Percentiles rank a stretch among this genome's conserved stretches.
Conservation (phyloP, 768 basidiomycete species). For the Atractiella rhizophila region DNA sequence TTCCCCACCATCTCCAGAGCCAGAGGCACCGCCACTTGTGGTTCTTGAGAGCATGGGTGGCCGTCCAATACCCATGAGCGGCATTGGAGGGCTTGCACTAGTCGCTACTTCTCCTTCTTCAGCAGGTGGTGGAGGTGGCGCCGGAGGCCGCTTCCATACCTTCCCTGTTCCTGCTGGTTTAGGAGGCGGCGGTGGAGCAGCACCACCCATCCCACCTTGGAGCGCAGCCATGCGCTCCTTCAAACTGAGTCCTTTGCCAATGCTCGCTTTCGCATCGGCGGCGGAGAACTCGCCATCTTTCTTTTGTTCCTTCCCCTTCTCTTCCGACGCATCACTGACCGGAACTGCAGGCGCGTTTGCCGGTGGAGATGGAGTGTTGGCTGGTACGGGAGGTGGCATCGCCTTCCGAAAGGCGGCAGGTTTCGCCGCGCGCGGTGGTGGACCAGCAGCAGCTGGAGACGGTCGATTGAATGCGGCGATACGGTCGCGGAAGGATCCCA, state of each 20-base stretch:
- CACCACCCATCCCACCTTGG: constrained; percentile 52
- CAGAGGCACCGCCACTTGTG: too few species aligned
- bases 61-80: too few species aligned
- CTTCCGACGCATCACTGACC: constrained; percentile 1
- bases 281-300: constrained; percentile 26
- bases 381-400: constrained; percentile 3
- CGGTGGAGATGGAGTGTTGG: background rate
- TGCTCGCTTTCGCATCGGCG: constrained; percentile 65
- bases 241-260: constrained; percentile 46
- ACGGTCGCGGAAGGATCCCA: constrained; percentile 7
- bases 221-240: constrained; percentile 90
- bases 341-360: background rate
- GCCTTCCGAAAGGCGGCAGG: constrained; percentile 8
- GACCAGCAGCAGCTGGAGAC: background rate
- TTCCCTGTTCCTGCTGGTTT: too few species aligned
- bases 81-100: too few species aligned
- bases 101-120: too few species aligned
- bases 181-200: constrained; percentile 25
- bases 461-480: constrained; percentile 10
- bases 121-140: too few species aligned
- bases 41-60: too few species aligned
- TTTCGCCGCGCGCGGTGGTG: constrained; percentile 4
- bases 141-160: too few species aligned
- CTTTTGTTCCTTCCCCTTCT: too few species aligned
- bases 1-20: too few species aligned